These are phyloP conservation scores for Thielaviopsis musarum DNA, from an alignment of 2,329 filamentous ascomycete genomes.

Conservation along the genomic window DNA sequence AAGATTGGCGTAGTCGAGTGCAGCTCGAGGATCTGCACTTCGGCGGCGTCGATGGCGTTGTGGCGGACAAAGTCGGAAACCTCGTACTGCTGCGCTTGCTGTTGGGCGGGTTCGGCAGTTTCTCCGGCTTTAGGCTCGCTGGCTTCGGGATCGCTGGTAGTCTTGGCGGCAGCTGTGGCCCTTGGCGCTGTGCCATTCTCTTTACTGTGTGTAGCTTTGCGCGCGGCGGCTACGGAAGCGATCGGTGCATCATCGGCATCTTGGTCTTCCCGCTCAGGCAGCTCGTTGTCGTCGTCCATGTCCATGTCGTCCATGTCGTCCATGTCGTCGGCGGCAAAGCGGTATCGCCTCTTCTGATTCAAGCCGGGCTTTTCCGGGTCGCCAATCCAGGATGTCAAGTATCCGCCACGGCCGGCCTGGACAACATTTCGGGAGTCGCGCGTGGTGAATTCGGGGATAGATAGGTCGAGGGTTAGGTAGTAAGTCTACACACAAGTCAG, in stretches of 20 bases:
- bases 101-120: background rate
- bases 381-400: conserved; percentile 18
- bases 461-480: conserved; percentile 47
- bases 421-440: conserved; percentile 9
- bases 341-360: conserved; percentile 8
- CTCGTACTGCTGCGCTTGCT: background rate
- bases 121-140: background rate
- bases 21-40: conserved; percentile 69
- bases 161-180: background rate
- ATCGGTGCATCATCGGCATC: conserved; percentile 13
- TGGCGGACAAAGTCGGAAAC: background rate
- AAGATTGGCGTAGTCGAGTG: conserved; percentile 62
- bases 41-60: conserved; percentile 15
- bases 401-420: conserved; percentile 13
- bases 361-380: conserved; percentile 7
- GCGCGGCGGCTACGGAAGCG: background rate
- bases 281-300: conserved; percentile 18
- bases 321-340: conserved; percentile 14
- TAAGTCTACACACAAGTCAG: conserved; percentile 31
- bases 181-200: background rate
- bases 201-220: background rate
- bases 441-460: conserved; percentile 35
- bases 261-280: conserved; percentile 21
- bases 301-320: conserved; percentile 14
- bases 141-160: background rate